These are phyloP conservation scores for Suillus subalutaceus DNA, from an alignment of 768 basidiomycete genomes.

Conservation along the genomic window DNA sequence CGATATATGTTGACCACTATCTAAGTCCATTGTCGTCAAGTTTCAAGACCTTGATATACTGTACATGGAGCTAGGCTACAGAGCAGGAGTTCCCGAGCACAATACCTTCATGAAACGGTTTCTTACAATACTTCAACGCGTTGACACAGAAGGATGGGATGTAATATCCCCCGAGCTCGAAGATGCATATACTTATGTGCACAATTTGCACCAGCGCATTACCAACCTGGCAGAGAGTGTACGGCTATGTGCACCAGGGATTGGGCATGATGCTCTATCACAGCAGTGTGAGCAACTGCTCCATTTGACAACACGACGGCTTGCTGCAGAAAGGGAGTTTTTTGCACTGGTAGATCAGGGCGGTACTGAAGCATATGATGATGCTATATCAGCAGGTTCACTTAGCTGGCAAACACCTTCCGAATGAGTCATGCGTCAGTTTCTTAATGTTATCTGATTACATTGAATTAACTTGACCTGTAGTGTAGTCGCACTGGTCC, in stretches of 20 bases:
- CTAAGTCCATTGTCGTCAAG: no score
- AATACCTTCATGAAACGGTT: not conserved
- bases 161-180: no score
- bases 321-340: not conserved
- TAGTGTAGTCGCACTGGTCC: not conserved
- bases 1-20: no score
- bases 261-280: not conserved
- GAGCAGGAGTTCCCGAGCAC: not conserved
- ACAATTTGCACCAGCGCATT: no score
- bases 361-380: not conserved
- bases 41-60: no score
- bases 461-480: not conserved
- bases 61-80: no score
- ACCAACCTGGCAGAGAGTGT: no score
- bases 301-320: not conserved
- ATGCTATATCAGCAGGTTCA: not conserved
- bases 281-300: not conserved
- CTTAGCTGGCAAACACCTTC: not conserved
- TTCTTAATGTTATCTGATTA: not conserved
- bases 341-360: not conserved
- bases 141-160: not conserved
- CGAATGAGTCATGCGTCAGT: not conserved
- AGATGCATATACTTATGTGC: no score
- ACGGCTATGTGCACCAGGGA: constrained; percentile 1
- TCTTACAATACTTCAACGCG: not conserved